These are phyloP conservation scores for Heliamphora pulchella DNA, from an alignment of 179 eudicot genomes.

Conservation along the genomic window DNA sequence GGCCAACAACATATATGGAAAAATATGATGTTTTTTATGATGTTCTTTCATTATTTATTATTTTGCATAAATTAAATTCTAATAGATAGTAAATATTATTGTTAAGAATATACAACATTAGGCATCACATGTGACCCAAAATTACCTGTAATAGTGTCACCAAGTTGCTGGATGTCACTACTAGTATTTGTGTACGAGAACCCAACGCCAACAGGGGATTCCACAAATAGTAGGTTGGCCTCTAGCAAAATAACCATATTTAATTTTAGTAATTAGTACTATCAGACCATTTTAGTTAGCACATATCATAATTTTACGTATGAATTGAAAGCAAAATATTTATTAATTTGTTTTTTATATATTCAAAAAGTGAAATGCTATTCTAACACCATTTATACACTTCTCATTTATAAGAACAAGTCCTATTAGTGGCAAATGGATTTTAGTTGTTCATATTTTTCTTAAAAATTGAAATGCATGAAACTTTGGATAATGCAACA, in stretches of 20 bases:
- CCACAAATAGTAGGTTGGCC: conserved; percentile 66
- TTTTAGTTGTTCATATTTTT: too few species aligned
- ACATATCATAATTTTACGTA: too few species aligned
- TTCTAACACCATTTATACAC: too few species aligned
- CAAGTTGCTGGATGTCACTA: conserved; percentile 49
- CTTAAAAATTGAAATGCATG: too few species aligned
- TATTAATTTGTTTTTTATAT: too few species aligned
- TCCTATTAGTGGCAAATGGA: too few species aligned
- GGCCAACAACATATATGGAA: too few species aligned
- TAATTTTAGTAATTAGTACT: neutral
- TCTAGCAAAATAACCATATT: conserved; percentile 23
- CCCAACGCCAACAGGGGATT: conserved; percentile 83
- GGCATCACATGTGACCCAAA: neutral
- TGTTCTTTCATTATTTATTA: neutral
- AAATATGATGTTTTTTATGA: too few species aligned
- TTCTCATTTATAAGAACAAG: too few species aligned
- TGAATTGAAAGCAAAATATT: too few species aligned
- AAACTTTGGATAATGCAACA: too few species aligned
- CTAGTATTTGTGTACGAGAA: conserved; percentile 72
- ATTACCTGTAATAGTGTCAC: conserved; percentile 51
- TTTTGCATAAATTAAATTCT: neutral
- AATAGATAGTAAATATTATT: neutral
- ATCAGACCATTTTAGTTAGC: neutral
- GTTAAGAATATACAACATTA: neutral
- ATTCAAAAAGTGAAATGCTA: too few species aligned